Conservation (phyloP, 805 yeast genomes). For the Saccharomycopsis synnaedendra region DNA sequence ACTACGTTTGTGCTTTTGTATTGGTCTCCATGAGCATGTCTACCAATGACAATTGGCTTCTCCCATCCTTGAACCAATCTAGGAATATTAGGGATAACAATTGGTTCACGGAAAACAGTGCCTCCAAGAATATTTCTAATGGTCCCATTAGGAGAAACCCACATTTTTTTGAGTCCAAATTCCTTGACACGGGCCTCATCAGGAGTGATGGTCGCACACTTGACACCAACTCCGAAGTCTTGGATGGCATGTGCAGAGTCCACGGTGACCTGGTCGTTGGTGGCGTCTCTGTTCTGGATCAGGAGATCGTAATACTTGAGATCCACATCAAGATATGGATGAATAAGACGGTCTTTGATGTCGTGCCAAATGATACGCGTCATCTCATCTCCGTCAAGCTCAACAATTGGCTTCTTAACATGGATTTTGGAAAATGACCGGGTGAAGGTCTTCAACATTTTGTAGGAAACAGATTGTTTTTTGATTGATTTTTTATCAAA, state of each 20-base stretch:
- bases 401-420: slow-evolving; percentile 85
- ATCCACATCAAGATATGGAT: slow-evolving; percentile 79
- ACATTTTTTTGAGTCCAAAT: slow-evolving; percentile 86
- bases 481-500: too few species aligned
- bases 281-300: slow-evolving; percentile 74
- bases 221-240: slow-evolving; percentile 85
- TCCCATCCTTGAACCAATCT: slow-evolving; percentile 88
- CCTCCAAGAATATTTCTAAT: slow-evolving; percentile 93
- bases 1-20: slow-evolving; percentile 86
- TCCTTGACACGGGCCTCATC: slow-evolving; percentile 93
- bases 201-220: slow-evolving; percentile 98
- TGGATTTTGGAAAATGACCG: slow-evolving; percentile 38
- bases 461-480: too few species aligned
- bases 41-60: slow-evolving; percentile 90
- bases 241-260: slow-evolving; percentile 87
- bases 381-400: slow-evolving; percentile 97
- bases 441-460: too few species aligned
- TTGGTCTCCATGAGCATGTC: slow-evolving; percentile 97
- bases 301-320: slow-evolving; percentile 88
- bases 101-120: slow-evolving; percentile 94
- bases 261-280: slow-evolving; percentile 77
- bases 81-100: slow-evolving; percentile 81
- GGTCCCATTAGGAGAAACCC: slow-evolving; percentile 96
- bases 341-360: slow-evolving; percentile 75
- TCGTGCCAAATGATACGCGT: slow-evolving; percentile 87